phyloP scores from a whole-genome alignment of 768 basidiomycete species.

The Neoboletus subvelutipes region DNA sequence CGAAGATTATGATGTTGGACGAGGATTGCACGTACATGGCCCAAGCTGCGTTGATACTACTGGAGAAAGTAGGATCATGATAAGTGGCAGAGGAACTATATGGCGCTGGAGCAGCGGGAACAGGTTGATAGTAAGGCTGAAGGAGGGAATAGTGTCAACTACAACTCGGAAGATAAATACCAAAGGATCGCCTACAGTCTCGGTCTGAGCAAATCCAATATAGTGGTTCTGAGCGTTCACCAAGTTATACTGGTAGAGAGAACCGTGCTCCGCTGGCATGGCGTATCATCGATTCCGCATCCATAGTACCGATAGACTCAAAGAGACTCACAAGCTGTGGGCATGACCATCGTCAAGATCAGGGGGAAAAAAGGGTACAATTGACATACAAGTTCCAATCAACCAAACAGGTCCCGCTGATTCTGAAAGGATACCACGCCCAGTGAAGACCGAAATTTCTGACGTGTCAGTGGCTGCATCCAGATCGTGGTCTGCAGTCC shows the following conservation, averaged over 20 bases:
- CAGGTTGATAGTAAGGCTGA: slow-evolving; percentile 51
- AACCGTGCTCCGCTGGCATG: slow-evolving; percentile 42
- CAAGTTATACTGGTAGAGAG: slow-evolving; percentile 49
- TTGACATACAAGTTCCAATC: slow-evolving; percentile 55
- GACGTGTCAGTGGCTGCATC: slow-evolving; percentile 49
- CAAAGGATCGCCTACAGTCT: slow-evolving; percentile 36
- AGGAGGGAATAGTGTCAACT: background rate
- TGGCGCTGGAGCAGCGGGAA: slow-evolving; percentile 42
- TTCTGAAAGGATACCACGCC: slow-evolving; percentile 72
- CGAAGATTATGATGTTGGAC: slow-evolving; percentile 43
- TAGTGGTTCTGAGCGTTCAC: slow-evolving; percentile 45
- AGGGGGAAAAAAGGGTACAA: background rate
- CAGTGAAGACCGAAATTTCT: slow-evolving; percentile 59
- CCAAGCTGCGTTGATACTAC: slow-evolving; percentile 4
- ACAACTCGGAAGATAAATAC: background rate
- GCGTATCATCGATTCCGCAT: background rate
- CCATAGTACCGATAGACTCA: background rate
- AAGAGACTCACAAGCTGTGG: slow-evolving; percentile 21
- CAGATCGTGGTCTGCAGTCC: slow-evolving; percentile 68
- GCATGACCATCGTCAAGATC: background rate
- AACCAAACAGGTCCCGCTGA: slow-evolving; percentile 80
- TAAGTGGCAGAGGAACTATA: slow-evolving; percentile 36
- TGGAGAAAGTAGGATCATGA: slow-evolving; percentile 39
- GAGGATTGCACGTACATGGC: slow-evolving; percentile 33
- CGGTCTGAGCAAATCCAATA: slow-evolving; percentile 51